A percentile compares a stretch with the other conserved stretches of the same genome.
Evolutionary conservation across 1,284 basidiomycete genomes (phyloP).

Genomic region (Schizophyllum amplum): DNA sequence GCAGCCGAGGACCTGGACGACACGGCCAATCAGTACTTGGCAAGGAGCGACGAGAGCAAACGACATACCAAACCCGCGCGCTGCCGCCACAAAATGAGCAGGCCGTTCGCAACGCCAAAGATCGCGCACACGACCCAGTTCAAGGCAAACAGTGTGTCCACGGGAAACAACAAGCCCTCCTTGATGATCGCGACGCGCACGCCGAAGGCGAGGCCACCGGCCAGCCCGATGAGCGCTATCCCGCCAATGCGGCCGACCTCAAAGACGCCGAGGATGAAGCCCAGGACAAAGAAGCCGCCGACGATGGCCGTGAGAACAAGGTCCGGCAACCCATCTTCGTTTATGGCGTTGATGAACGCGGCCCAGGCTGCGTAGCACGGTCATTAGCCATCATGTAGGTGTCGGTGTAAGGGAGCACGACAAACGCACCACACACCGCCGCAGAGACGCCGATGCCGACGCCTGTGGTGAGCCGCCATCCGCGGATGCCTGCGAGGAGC

Average conservation of each 20-base stretch:
- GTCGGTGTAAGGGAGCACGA: neutral
- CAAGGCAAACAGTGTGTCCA: conserved; percentile 25
- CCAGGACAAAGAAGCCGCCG: conserved; percentile 39
- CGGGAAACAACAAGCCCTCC: conserved; percentile 37
- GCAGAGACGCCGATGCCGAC: conserved; percentile 41
- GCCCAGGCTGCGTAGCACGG: conserved; percentile 43
- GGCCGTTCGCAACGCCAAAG: conserved; percentile 32
- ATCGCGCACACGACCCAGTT: conserved; percentile 47
- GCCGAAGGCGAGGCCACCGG: conserved; percentile 49
- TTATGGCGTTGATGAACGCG: conserved; percentile 42
- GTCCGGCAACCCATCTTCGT: conserved; percentile 41
- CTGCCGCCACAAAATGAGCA: conserved; percentile 35
- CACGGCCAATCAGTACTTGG: conserved; percentile 1
- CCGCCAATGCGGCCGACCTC: conserved; percentile 39
- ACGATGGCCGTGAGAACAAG: conserved; percentile 39
- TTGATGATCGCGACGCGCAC: conserved; percentile 46
- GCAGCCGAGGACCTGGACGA: conserved; percentile 36
- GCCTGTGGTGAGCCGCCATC: conserved; percentile 47
- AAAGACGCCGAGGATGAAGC: conserved; percentile 44
- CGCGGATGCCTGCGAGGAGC: conserved; percentile 44
- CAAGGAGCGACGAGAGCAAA: neutral
- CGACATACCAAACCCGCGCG: conserved; percentile 44
- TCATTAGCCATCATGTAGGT: conserved; percentile 14
- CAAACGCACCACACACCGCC: conserved; percentile 38
- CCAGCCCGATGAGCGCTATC: conserved; percentile 35